Evolutionary conservation across 2,329 filamentous ascomycete species (phyloP), one percentile per base, ranked within the genome.

Genomic region (Pestalotiopsis sp.): DNA sequence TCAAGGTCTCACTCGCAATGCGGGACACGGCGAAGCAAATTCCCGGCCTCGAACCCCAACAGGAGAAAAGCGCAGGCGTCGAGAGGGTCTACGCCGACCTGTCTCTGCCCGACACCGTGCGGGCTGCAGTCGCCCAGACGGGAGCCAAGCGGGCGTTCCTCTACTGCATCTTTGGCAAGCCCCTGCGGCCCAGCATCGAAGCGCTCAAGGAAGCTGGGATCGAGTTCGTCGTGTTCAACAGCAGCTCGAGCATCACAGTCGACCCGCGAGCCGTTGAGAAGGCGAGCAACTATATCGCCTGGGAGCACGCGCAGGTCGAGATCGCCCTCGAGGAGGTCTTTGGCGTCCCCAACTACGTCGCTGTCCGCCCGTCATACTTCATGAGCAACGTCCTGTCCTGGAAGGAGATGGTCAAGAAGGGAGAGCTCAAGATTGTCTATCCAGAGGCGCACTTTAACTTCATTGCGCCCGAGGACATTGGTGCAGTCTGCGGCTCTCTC

Each of bases 121-220:
- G 65, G 4, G 72, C 72, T 0, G 85, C 85, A 0, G 80, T 86
- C n/a, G 65, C 74, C 36, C 72, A 72, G 38, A 78, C 83, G 0
- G 78, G 80, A 9, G 85, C 85, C 17, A 84, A 79, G 58, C 71
- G 73, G 7, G 86, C 85, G 0, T 88, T 87, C 76, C 77, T 86
- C 61, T 88, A 88, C 73, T 36, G 78, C 2, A 71, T 78, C 7
- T 70, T 74, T 13, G 71, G 74, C 36, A 82, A 86, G 69, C 67
- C 78, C 66, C 82, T 87, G 81, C 76, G 75, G 17, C 67, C 74
- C 7, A 78, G 78, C 17, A 72, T 85, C 62, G 71, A 76, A 68
- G 82, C 85, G 1, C 76, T 88, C 64, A 84, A 83, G 69, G 71
- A 74, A 17, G 79, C 78, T 1, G 85, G 85, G 0, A 76, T 86